These are phyloP conservation scores for Boeremia lycopersici DNA, from an alignment of 2,329 filamentous ascomycete genomes.

Conservation along the genomic window DNA sequence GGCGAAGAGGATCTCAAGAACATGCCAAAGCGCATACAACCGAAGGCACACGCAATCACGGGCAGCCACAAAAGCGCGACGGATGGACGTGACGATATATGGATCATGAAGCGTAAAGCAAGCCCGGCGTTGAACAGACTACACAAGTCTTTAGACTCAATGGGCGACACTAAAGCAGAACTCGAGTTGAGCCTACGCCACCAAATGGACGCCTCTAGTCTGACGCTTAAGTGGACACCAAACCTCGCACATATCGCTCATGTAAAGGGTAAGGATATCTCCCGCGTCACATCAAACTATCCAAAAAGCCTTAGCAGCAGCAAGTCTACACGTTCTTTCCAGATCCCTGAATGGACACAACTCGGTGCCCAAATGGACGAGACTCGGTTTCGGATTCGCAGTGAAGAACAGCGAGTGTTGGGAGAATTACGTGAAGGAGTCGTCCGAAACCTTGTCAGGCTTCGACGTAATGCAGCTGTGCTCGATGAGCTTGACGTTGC, in stretches of 20 bases:
- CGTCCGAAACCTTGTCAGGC: slow-evolving; percentile 79
- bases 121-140: slow-evolving; percentile 69
- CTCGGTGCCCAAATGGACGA: slow-evolving; percentile 83
- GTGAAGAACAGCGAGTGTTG: slow-evolving; percentile 85
- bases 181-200: slow-evolving; percentile 68
- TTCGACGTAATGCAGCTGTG: slow-evolving; percentile 87
- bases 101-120: slow-evolving; percentile 70
- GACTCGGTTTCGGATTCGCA: slow-evolving; percentile 75
- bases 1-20: slow-evolving; percentile 61
- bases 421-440: slow-evolving; percentile 74
- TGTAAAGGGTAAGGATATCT: slow-evolving; percentile 76
- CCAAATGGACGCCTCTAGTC: slow-evolving; percentile 57
- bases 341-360: slow-evolving; percentile 80
- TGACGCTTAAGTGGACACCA: slow-evolving; percentile 85
- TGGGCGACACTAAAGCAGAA: slow-evolving; percentile 64
- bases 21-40: slow-evolving; percentile 46
- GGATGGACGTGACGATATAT: slow-evolving; percentile 57
- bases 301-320: slow-evolving; percentile 72
- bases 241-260: slow-evolving; percentile 90
- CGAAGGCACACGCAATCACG: slow-evolving; percentile 40
- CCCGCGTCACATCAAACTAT: slow-evolving; percentile 45
- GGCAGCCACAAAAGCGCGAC: slow-evolving; percentile 43
- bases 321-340: slow-evolving; percentile 83
- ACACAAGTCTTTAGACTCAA: slow-evolving; percentile 68
- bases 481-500: slow-evolving; percentile 93